Percentiles rank a stretch among this genome's conserved stretches.
Evolutionary conservation across 495 filamentous ascomycete genomes (phyloP).

Genomic region (Hypoxylon cercidicola): DNA sequence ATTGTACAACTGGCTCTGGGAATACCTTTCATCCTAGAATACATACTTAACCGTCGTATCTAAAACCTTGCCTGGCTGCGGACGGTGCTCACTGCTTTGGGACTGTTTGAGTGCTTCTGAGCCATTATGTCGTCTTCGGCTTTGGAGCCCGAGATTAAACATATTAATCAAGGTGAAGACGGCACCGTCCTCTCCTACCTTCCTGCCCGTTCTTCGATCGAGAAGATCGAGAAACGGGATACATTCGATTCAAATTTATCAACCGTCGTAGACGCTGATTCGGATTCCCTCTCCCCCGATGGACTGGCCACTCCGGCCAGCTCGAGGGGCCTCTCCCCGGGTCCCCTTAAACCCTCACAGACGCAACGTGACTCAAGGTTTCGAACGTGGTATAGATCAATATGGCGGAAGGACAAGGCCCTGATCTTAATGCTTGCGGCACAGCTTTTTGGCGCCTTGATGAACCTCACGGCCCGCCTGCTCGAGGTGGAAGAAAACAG

Average conservation of each 20-base stretch:
- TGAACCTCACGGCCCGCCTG: constrained; percentile 86
- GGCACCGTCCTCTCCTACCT: constrained; percentile 16
- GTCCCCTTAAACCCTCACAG: constrained; percentile 7
- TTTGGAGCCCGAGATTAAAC: constrained; percentile 15
- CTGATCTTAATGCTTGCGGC: constrained; percentile 77
- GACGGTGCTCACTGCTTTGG: constrained; percentile 7
- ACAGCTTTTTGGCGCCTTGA: constrained; percentile 86
- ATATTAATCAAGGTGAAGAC: constrained; percentile 18
- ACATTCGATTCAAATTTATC: constrained; percentile 26
- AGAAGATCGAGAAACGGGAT: constrained; percentile 23
- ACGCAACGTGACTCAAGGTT: neutral
- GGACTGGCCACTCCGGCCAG: constrained; percentile 8
- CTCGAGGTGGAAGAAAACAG: constrained; percentile 74
- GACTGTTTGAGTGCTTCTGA: constrained; percentile 1
- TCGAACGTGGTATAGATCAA: constrained; percentile 27
- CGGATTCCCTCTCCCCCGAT: constrained; percentile 16
- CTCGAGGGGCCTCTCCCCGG: constrained; percentile 12
- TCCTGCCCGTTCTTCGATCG: constrained; percentile 2
- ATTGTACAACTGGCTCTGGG: too few relatives aligned
- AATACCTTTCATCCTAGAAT: neutral
- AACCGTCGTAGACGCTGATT: constrained; percentile 23
- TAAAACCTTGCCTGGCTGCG: constrained; percentile 3
- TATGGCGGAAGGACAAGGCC: constrained; percentile 71
- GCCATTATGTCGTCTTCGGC: constrained; percentile 23
- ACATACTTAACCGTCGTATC: constrained; percentile 5